Evolutionary conservation across 257 asterid species (phyloP).

Genomic region (Penstemon davidsonii): DNA sequence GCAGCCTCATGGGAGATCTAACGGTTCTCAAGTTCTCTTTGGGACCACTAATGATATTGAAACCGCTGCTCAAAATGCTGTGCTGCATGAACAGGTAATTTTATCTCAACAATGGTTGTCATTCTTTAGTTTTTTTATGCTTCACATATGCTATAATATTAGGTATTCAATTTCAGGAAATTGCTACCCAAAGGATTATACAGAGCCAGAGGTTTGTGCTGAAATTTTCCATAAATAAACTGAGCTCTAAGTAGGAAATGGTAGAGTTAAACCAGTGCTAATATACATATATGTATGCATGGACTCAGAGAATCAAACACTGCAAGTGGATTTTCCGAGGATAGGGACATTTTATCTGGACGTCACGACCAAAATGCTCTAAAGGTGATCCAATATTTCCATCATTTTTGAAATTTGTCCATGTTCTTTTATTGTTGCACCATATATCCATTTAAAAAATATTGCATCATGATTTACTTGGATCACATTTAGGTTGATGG

Average conservation of each 20-base stretch:
- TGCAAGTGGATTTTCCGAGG: slow-evolving; percentile 47
- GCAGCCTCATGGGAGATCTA: slow-evolving; percentile 31
- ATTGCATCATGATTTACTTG: background rate
- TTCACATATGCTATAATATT: slow-evolving; percentile 22
- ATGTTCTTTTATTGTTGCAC: slow-evolving; percentile 1
- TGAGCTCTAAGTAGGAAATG: slow-evolving; percentile 6
- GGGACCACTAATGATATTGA: slow-evolving; percentile 55
- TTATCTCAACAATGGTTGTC: slow-evolving; percentile 12
- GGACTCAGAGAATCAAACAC: slow-evolving; percentile 59
- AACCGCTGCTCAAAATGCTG: slow-evolving; percentile 73
- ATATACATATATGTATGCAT: slow-evolving; percentile 26
- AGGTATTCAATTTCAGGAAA: slow-evolving; percentile 58
- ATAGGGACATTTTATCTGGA: slow-evolving; percentile 70
- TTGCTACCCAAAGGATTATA: slow-evolving; percentile 77
- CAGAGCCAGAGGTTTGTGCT: slow-evolving; percentile 76
- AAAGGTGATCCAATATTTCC: slow-evolving; percentile 51
- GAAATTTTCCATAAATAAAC: slow-evolving; percentile 8
- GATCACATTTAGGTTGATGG: slow-evolving; percentile 10
- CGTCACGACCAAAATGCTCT: slow-evolving; percentile 77
- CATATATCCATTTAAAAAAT: slow-evolving; percentile 8
- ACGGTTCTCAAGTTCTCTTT: slow-evolving; percentile 39
- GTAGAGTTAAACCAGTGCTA: slow-evolving; percentile 19
- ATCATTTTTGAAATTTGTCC: background rate
- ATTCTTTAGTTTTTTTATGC: slow-evolving; percentile 17
- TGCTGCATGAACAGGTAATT: slow-evolving; percentile 83